Evolutionary conservation across 306 rosid species (phyloP).

Genomic region (Aeschynomene evenia): DNA sequence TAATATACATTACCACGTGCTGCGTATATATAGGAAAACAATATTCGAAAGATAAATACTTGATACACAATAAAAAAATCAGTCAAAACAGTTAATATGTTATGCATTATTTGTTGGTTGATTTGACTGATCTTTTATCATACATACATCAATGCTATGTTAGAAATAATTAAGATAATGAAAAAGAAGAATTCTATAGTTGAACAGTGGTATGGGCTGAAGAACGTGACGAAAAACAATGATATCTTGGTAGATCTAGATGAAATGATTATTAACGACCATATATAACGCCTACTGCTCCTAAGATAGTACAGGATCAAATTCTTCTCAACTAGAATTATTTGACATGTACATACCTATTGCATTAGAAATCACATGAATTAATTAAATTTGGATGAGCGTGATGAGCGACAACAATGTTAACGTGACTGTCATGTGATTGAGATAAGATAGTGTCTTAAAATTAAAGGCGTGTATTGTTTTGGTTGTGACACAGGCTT

Average conservation of each 20-base stretch:
- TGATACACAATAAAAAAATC: too few relatives aligned
- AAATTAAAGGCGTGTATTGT: not conserved
- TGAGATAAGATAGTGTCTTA: not conserved
- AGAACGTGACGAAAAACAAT: conserved; percentile 17
- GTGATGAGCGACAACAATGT: not conserved
- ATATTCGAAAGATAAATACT: not conserved
- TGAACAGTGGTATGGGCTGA: not conserved
- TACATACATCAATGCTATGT: too few relatives aligned
- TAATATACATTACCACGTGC: not conserved
- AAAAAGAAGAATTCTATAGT: not conserved
- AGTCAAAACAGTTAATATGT: too few relatives aligned
- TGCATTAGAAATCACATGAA: not conserved
- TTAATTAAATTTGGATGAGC: too few relatives aligned
- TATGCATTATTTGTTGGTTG: too few relatives aligned
- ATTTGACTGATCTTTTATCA: too few relatives aligned
- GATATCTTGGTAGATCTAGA: not conserved
- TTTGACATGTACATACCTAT: not conserved
- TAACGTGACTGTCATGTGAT: not conserved
- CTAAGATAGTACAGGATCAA: not conserved
- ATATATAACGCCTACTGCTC: not conserved
- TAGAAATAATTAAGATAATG: not conserved
- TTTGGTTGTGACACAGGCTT: not conserved
- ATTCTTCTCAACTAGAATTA: not conserved
- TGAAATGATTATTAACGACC: not conserved
- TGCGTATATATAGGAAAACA: not conserved